Evolutionary conservation across 176 grass and related monocot species (phyloP).

Genomic region (Poa annua): DNA sequence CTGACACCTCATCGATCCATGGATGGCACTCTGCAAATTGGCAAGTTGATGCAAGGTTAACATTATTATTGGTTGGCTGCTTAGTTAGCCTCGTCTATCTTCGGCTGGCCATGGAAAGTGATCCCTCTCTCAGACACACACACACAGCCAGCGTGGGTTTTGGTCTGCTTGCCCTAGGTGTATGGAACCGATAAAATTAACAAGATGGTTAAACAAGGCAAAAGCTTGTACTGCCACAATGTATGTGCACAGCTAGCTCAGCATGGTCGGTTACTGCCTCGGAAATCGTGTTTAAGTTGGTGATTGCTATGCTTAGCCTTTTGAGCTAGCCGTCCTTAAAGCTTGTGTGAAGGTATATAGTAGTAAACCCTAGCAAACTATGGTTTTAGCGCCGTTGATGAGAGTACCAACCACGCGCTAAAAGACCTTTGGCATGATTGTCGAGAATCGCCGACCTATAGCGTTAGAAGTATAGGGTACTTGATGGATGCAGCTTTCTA

Average conservation of each 20-base stretch:
- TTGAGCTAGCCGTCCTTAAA: conserved; percentile 32
- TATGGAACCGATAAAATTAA: conserved; percentile 20
- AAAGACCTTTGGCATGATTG: conserved; percentile 50
- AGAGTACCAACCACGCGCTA: conserved; percentile 35
- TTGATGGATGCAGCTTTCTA: conserved; percentile 28
- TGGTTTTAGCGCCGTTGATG: conserved; percentile 35
- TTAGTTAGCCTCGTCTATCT: conserved; percentile 26
- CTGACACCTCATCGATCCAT: conserved; percentile 45
- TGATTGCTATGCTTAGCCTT: conserved; percentile 30
- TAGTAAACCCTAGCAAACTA: conserved; percentile 45
- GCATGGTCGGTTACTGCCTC: conserved; percentile 47
- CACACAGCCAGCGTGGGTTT: background rate
- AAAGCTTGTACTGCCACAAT: conserved; percentile 20
- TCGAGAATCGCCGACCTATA: conserved; percentile 55
- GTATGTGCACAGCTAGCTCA: background rate
- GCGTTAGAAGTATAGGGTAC: conserved; percentile 41
- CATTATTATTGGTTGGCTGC: conserved; percentile 19
- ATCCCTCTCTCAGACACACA: background rate
- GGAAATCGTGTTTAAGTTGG: background rate
- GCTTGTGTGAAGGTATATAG: conserved; percentile 38
- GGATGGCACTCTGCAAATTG: conserved; percentile 44
- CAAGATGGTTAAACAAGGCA: conserved; percentile 39
- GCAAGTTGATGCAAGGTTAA: conserved; percentile 50
- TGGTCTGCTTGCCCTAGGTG: conserved; percentile 31
- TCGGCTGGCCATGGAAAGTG: conserved; percentile 29